These are phyloP conservation scores for Apiotrichum laibachii DNA, from an alignment of 1,284 basidiomycete genomes.

Conservation along the genomic window DNA sequence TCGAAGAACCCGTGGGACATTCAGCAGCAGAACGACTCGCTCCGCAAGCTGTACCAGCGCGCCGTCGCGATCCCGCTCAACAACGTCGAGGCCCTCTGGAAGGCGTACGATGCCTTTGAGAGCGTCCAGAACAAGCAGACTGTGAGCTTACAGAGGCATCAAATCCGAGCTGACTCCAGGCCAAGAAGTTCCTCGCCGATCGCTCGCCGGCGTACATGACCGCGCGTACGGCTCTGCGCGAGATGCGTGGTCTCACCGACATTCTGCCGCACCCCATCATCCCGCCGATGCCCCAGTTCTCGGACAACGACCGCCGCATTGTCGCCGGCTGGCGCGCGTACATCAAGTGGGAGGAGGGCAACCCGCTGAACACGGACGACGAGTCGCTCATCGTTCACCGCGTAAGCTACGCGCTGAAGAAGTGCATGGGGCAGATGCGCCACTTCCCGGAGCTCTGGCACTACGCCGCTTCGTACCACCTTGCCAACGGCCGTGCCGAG, in stretches of 20 bases:
- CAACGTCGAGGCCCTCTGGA: slow-evolving; percentile 91
- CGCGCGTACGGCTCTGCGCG: slow-evolving; percentile 81
- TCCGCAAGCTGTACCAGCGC: slow-evolving; percentile 88
- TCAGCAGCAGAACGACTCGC: slow-evolving; percentile 89
- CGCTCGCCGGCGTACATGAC: slow-evolving; percentile 87
- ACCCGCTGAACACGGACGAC: slow-evolving; percentile 87
- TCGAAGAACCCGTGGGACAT: slow-evolving; percentile 85
- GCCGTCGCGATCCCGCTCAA: slow-evolving; percentile 91
- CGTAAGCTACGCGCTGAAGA: slow-evolving; percentile 78
- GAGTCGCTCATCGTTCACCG: slow-evolving; percentile 62
- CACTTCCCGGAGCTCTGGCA: slow-evolving; percentile 97
- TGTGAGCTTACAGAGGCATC: not conserved
- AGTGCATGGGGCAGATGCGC: slow-evolving; percentile 77
- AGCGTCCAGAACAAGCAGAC: slow-evolving; percentile 86
- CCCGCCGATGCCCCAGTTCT: slow-evolving; percentile 72
- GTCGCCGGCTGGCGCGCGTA: slow-evolving; percentile 87
- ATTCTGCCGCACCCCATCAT: slow-evolving; percentile 63
- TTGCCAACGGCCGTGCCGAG: slow-evolving; percentile 69
- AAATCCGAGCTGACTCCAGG: slow-evolving; percentile 51
- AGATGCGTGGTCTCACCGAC: slow-evolving; percentile 67
- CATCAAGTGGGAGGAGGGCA: slow-evolving; percentile 92
- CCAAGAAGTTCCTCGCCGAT: slow-evolving; percentile 90
- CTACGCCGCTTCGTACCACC: slow-evolving; percentile 81
- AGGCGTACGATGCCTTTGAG: slow-evolving; percentile 92
- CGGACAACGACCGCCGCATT: slow-evolving; percentile 66